Conservation (phyloP, 768 basidiomycete species). For the Tricholoma sp. region DNA sequence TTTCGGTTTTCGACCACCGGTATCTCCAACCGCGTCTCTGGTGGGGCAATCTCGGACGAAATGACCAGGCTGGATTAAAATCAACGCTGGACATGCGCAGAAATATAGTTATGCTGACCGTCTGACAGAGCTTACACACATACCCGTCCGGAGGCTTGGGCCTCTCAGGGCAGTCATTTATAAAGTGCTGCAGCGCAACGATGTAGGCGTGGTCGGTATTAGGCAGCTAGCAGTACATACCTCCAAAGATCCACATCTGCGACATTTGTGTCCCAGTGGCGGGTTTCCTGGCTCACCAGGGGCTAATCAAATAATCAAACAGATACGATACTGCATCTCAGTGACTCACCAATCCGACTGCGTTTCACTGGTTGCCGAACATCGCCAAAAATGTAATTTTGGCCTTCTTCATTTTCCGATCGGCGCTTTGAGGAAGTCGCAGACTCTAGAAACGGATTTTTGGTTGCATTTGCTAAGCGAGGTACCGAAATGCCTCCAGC, state of each 20-base stretch:
- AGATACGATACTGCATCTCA: background rate
- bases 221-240: slow-evolving; percentile 30
- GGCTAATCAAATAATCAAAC: slow-evolving; percentile 11
- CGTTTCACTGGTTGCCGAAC: slow-evolving; percentile 55
- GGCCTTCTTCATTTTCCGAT: slow-evolving; percentile 41
- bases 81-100: background rate
- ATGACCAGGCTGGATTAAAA: slow-evolving; percentile 58
- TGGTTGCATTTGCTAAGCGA: slow-evolving; percentile 58
- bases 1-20: slow-evolving; percentile 76
- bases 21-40: slow-evolving; percentile 71
- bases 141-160: slow-evolving; percentile 79
- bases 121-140: slow-evolving; percentile 80
- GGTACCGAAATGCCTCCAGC: slow-evolving; percentile 29
- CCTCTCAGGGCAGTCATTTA: slow-evolving; percentile 70
- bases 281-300: slow-evolving; percentile 49
- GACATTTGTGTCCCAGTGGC: slow-evolving; percentile 72
- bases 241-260: slow-evolving; percentile 70
- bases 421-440: slow-evolving; percentile 47
- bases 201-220: slow-evolving; percentile 1
- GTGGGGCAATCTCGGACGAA: slow-evolving; percentile 88
- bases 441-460: slow-evolving; percentile 60
- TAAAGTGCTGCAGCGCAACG: slow-evolving; percentile 53
- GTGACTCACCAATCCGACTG: slow-evolving; percentile 43
- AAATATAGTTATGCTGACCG: slow-evolving; percentile 32
- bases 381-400: slow-evolving; percentile 70